These are phyloP conservation scores for Neurospora crassa DNA, from an alignment of 2,329 filamentous ascomycete species.

Conservation along the genomic window DNA sequence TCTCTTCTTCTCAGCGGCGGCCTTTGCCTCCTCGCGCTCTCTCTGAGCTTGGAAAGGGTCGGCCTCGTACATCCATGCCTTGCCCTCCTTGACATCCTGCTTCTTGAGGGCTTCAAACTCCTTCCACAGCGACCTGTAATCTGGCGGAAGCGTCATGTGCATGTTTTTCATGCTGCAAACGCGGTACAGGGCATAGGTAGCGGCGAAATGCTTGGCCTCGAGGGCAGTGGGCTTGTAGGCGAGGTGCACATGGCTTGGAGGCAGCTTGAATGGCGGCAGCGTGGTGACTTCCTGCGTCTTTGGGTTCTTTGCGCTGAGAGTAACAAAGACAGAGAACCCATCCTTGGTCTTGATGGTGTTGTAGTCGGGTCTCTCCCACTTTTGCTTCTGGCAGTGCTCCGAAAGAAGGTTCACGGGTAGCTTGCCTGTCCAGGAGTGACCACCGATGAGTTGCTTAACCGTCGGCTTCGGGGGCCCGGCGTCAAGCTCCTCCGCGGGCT, in stretches of 20 bases:
- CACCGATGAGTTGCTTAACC: conserved; percentile 77
- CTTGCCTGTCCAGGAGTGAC: conserved; percentile 95
- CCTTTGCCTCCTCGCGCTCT: conserved; percentile 71
- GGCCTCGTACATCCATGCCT: conserved; percentile 86
- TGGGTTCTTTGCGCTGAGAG: conserved; percentile 62
- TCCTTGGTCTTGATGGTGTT: conserved; percentile 65
- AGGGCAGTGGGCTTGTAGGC: conserved; percentile 69
- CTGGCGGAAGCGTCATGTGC: conserved; percentile 86
- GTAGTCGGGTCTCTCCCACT: conserved; percentile 92
- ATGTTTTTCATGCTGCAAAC: conserved; percentile 95
- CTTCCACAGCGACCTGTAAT: conserved; percentile 86
- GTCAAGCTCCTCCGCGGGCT: conserved; percentile 12
- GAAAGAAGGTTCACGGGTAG: conserved; percentile 86
- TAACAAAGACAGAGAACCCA: conserved; percentile 72
- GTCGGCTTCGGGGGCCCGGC: conserved; percentile 49
- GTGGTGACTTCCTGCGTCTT: conserved; percentile 73
- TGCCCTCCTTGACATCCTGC: conserved; percentile 68
- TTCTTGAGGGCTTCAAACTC: conserved; percentile 77
- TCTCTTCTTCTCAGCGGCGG: conserved; percentile 67
- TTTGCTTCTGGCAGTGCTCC: conserved; percentile 91
- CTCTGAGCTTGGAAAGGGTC: conserved; percentile 80
- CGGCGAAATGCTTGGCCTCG: conserved; percentile 88
- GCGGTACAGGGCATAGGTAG: conserved; percentile 82
- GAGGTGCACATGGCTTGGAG: conserved; percentile 64
- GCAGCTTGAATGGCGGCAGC: conserved; percentile 75